A percentile compares a stretch with the other conserved stretches of the same genome.
Evolutionary conservation across 2,329 filamentous ascomycete species (phyloP).

Genomic region (Calonectria honghensis): DNA sequence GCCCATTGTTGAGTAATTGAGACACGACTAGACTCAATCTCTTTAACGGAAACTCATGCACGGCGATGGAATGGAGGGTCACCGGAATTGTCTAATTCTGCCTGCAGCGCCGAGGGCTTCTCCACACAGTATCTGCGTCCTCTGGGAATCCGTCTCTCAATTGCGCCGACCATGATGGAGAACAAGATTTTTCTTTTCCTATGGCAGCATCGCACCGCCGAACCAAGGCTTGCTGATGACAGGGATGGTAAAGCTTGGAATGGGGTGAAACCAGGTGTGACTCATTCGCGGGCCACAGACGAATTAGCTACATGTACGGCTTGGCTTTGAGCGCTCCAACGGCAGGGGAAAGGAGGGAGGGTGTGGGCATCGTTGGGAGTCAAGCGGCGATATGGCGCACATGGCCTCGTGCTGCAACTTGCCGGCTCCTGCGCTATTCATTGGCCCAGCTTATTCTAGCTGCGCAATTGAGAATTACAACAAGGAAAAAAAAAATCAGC

Average conservation of each 20-base stretch:
- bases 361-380: constrained; percentile 31
- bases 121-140: constrained; percentile 17
- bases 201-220: constrained; percentile 42
- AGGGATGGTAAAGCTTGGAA: constrained; percentile 53
- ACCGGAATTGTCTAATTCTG: constrained; percentile 4
- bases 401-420: constrained; percentile 41
- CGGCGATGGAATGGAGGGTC: constrained; percentile 29
- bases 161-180: constrained; percentile 42
- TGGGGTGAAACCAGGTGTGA: constrained; percentile 56
- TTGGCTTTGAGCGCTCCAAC: constrained; percentile 42
- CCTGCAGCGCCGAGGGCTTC: constrained; percentile 30
- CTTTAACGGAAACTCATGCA: background rate
- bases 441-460: constrained; percentile 36
- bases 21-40: constrained; percentile 34
- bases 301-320: constrained; percentile 49
- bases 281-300: constrained; percentile 52
- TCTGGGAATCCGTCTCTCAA: constrained; percentile 42
- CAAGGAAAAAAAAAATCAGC: background rate
- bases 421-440: constrained; percentile 37
- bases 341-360: constrained; percentile 29
- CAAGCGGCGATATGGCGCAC: constrained; percentile 34
- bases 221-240: constrained; percentile 49
- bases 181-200: constrained; percentile 44
- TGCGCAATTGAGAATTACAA: constrained; percentile 30
- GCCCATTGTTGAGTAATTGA: constrained; percentile 43